A percentile compares a stretch with the other conserved stretches of the same genome.
phyloP scores from a whole-genome alignment of 2,329 filamentous ascomycete species.

The Aspergillus quadricinctus region DNA sequence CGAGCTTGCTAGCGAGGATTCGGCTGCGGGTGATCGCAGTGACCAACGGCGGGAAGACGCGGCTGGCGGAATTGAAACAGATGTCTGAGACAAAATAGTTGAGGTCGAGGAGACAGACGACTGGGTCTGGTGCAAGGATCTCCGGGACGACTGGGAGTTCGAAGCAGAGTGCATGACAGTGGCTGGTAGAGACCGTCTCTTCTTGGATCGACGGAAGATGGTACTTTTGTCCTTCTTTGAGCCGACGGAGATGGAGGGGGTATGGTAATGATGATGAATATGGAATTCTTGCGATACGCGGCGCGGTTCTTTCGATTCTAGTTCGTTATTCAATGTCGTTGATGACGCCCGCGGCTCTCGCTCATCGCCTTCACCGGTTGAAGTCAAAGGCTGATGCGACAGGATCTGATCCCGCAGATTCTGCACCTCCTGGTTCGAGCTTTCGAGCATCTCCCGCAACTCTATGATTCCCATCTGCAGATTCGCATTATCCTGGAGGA shows the following conservation, averaged over 20 bases:
- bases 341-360: conserved; percentile 29
- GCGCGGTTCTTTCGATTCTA: conserved; percentile 51
- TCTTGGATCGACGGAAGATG: conserved; percentile 59
- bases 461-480: conserved; percentile 89
- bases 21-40: conserved; percentile 40
- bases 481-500: conserved; percentile 91
- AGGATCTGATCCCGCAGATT: conserved; percentile 75
- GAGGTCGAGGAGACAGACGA: conserved; percentile 46
- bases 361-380: conserved; percentile 20
- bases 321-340: conserved; percentile 66
- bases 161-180: conserved; percentile 39
- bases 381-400: conserved; percentile 66
- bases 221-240: conserved; percentile 52
- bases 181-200: conserved; percentile 64
- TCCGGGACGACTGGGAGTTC: conserved; percentile 22
- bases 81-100: conserved; percentile 60
- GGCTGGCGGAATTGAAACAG: conserved; percentile 53
- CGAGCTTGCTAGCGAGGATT: conserved; percentile 69
- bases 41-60: conserved; percentile 34
- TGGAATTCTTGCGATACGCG: conserved; percentile 70
- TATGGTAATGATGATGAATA: conserved; percentile 92
- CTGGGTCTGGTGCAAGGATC: conserved; percentile 33
- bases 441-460: conserved; percentile 81
- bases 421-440: conserved; percentile 92
- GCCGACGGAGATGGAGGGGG: conserved; percentile 49